Base-by-base conservation (phyloP, 768 basidiomycete genomes). In the Kondoa malvinella region DNA sequence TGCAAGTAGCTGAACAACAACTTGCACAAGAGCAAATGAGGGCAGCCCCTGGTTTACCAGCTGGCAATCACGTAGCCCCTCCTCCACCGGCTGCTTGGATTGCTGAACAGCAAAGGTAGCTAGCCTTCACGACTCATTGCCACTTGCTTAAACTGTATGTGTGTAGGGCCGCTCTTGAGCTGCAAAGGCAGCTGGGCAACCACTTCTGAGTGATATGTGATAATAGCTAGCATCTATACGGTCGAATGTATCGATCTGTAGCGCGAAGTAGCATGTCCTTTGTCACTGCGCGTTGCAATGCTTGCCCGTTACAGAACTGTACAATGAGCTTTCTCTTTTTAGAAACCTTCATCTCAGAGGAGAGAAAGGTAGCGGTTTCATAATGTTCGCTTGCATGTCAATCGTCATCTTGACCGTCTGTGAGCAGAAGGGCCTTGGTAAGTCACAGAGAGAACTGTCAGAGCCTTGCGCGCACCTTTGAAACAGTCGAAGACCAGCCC, bases 391-490 rank as follows among this genome's bases (percentile, higher is more conserved):
- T 76, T 91, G 87, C 94, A 96, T 96, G 17, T 80, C 79, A 74
- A 83, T 85, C 3, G 91, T 84, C 61, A 94, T 81, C 76, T 92
- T 88, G 34, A 91, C 83, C 2, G 95, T 99, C 91, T 96, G 77
- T 70, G n/a, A n/a, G n/a, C n/a, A n/a, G n/a, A n/a, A n/a, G n/a
- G n/a, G n/a, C n/a, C n/a, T n/a, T n/a, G n/a, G n/a, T n/a, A n/a
- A n/a, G n/a, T n/a, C n/a, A n/a, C n/a, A n/a, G n/a, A n/a, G n/a
- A n/a, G n/a, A n/a, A n/a, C n/a, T n/a, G n/a, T n/a, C n/a, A n/a
- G n/a, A n/a, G n/a, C n/a, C n/a, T n/a, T n/a, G n/a, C n/a, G 34
- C 62, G 64, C 62, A 73, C 71, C 67, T 69, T 69, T 17, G 66
- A 29, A 34, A 72, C 72, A n/a, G 72, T 72, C 59, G 34, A 34